Conservation (phyloP, 352 stramenopile species). For the Pythium guiyangense region DNA sequence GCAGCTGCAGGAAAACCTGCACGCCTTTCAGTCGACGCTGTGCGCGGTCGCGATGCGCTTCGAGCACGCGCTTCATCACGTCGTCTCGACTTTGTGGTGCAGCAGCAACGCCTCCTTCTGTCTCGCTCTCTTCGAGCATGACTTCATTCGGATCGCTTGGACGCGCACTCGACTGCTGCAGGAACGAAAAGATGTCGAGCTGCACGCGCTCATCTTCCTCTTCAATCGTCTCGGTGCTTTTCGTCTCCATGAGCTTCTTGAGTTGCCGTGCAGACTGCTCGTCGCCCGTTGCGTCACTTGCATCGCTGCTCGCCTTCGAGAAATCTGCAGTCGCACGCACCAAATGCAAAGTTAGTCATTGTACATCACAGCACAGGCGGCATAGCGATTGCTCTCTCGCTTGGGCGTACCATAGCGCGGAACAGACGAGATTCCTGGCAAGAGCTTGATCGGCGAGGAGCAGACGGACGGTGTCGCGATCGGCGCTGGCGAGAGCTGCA, state of each 20-base stretch:
- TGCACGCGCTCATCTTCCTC: constrained; percentile 85
- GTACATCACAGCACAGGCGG: neutral
- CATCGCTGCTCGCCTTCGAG: constrained; percentile 11
- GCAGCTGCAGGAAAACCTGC: constrained; percentile 53
- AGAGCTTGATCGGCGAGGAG: constrained; percentile 53
- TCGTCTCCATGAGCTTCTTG: constrained; percentile 65
- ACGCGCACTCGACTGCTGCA: constrained; percentile 43
- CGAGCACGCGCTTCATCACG: constrained; percentile 40
- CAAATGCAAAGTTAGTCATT: no score
- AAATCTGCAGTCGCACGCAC: constrained; percentile 33
- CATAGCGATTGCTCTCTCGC: neutral
- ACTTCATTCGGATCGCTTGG: constrained; percentile 4
- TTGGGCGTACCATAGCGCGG: constrained; percentile 40
- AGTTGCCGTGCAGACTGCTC: constrained; percentile 56
- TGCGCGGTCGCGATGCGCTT: constrained; percentile 42
- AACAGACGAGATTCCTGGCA: constrained; percentile 63
- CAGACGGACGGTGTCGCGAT: constrained; percentile 20
- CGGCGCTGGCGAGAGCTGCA: constrained; percentile 48
- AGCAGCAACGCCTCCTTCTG: neutral
- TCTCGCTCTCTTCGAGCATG: neutral
- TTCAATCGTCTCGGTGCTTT: constrained; percentile 70
- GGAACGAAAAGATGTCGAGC: constrained; percentile 75
- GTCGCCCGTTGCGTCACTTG: constrained; percentile 6
- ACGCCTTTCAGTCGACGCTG: constrained; percentile 52
- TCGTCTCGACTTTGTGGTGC: constrained; percentile 28